Conservation (phyloP, 2,329 filamentous ascomycete species). For the Niveomyces coronatus region DNA sequence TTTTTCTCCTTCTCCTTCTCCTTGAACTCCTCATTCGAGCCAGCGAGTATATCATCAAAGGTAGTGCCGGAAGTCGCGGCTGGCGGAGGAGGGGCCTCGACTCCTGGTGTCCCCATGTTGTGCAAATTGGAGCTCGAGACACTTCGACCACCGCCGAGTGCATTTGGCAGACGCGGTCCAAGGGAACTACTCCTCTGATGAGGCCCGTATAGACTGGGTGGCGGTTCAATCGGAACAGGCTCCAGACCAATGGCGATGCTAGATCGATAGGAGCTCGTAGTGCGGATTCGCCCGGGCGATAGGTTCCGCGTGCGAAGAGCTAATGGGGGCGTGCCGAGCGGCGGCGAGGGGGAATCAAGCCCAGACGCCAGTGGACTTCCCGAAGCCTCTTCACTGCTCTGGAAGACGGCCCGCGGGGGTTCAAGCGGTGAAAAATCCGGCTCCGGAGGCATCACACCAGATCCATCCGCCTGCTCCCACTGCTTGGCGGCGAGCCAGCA, state of each 20-base stretch:
- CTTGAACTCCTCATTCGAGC: slow-evolving; percentile 24
- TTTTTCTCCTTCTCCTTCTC: slow-evolving; percentile 20
- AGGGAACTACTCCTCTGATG: slow-evolving; percentile 27
- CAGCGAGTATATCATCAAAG: slow-evolving; percentile 39
- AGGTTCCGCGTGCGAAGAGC: slow-evolving; percentile 29
- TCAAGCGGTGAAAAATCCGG: slow-evolving; percentile 27
- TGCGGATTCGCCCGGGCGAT: slow-evolving; percentile 24
- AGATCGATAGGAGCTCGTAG: slow-evolving; percentile 27
- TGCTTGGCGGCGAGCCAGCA: slow-evolving; percentile 44
- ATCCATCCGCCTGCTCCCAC: slow-evolving; percentile 33
- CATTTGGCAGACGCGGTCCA: slow-evolving; percentile 23
- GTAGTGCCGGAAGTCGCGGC: slow-evolving; percentile 26
- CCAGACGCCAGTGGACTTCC: slow-evolving; percentile 13
- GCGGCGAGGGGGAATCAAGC: slow-evolving; percentile 19
- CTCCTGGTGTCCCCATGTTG: slow-evolving; percentile 14
- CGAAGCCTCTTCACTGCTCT: slow-evolving; percentile 18
- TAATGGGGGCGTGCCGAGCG: slow-evolving; percentile 20
- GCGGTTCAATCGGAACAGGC: slow-evolving; percentile 29
- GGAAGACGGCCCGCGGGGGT: slow-evolving; percentile 27
- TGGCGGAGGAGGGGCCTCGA: slow-evolving; percentile 13
- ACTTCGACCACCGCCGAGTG: slow-evolving; percentile 22
- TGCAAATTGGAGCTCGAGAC: slow-evolving; percentile 27
- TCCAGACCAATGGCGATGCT: slow-evolving; percentile 35
- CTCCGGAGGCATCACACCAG: slow-evolving; percentile 19
- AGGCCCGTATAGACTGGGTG: slow-evolving; percentile 15